Conservation (phyloP, 305 asterid species). For the Fraxinus paxiana region DNA sequence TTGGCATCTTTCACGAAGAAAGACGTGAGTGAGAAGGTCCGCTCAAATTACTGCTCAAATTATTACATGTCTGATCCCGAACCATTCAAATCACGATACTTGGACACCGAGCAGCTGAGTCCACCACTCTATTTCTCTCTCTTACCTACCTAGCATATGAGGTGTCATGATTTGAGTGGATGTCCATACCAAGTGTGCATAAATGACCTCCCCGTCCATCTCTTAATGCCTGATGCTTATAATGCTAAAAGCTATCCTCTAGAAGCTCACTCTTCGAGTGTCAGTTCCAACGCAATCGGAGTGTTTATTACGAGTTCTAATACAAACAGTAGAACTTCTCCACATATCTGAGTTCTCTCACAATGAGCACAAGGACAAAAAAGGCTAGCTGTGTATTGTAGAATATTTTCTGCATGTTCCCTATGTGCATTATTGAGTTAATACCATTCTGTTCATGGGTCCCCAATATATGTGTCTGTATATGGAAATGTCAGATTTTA, state of each 20-base stretch:
- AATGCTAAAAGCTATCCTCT: background rate
- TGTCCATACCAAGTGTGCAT: background rate
- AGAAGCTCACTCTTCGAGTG: background rate
- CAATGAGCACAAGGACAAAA: background rate
- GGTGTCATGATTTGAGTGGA: background rate
- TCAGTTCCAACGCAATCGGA: background rate
- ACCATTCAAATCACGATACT: background rate
- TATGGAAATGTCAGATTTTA: background rate
- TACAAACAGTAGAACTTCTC: background rate
- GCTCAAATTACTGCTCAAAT: no score
- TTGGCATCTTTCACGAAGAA: background rate
- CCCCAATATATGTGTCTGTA: constrained; percentile 8
- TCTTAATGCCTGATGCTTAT: background rate
- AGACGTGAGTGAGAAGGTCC: background rate
- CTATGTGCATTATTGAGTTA: constrained; percentile 26
- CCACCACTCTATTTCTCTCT: background rate
- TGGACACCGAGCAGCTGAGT: background rate
- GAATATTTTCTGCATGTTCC: constrained; percentile 24
- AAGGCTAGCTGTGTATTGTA: constrained; percentile 10
- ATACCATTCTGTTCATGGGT: constrained; percentile 28
- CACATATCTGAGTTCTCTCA: background rate
- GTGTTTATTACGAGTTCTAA: background rate
- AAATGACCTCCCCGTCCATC: background rate
- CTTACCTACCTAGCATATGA: background rate
- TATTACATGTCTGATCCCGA: background rate